A percentile compares a stretch with the other conserved stretches of the same genome.
phyloP scores from a whole-genome alignment of 2,329 filamentous ascomycete genomes.

The Pyrenophora teres region DNA sequence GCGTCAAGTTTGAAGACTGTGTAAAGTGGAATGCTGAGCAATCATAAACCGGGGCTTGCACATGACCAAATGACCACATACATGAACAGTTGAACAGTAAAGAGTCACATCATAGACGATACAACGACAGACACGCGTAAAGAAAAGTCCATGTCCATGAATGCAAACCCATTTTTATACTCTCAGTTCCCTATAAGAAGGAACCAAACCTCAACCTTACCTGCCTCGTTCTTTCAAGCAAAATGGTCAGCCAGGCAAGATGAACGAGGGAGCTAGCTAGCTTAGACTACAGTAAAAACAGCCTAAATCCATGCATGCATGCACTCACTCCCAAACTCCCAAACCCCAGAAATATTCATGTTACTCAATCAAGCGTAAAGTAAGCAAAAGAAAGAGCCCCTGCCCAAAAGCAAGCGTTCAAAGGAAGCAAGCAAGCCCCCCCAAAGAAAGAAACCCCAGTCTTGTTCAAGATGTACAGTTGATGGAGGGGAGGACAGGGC shows the following conservation, averaged over 20 bases:
- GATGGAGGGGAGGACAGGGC: background rate
- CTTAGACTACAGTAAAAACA: slow-evolving; percentile 1
- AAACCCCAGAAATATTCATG: slow-evolving; percentile 8
- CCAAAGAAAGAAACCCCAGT: background rate
- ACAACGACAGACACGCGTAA: background rate
- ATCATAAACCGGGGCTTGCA: background rate
- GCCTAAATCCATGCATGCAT: slow-evolving; percentile 1
- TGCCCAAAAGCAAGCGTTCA: background rate
- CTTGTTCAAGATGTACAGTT: slow-evolving; percentile 22
- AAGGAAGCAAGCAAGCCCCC: too few species aligned
- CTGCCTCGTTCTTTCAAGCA: background rate
- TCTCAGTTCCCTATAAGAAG: background rate
- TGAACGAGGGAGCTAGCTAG: background rate
- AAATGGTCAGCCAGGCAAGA: too few species aligned
- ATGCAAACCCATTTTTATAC: slow-evolving; percentile 3
- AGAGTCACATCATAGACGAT: too few species aligned
- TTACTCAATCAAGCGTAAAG: slow-evolving; percentile 12
- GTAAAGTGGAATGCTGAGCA: slow-evolving; percentile 75
- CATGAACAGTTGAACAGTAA: too few species aligned
- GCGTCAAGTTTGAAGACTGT: slow-evolving; percentile 87
- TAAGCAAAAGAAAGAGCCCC: background rate
- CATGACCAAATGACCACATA: background rate
- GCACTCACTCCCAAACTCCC: slow-evolving; percentile 1
- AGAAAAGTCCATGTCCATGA: background rate
- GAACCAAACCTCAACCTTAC: background rate